phyloP scores from a whole-genome alignment of 2,329 filamentous ascomycete species.

The Chaetomium olivaceum region DNA sequence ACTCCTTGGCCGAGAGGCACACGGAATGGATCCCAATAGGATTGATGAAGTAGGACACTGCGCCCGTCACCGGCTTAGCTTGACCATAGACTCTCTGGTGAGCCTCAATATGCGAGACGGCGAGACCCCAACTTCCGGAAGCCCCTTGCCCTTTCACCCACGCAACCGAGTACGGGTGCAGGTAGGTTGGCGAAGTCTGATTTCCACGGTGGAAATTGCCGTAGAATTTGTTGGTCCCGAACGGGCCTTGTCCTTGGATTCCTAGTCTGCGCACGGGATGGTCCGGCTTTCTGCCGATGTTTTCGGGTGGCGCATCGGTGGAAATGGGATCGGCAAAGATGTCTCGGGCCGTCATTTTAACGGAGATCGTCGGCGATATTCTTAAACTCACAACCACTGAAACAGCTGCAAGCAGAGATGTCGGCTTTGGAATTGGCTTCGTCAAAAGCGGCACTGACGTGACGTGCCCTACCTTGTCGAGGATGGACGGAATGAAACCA shows the following conservation, averaged over 20 bases:
- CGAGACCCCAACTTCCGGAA: slow-evolving; percentile 72
- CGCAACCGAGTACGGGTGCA: slow-evolving; percentile 71
- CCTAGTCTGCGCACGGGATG: slow-evolving; percentile 61
- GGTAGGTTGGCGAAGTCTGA: slow-evolving; percentile 69
- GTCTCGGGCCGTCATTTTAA: slow-evolving; percentile 41
- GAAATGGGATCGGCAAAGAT: slow-evolving; percentile 60
- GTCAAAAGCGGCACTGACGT: slow-evolving; percentile 34
- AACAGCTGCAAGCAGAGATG: slow-evolving; percentile 37
- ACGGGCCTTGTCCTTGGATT: slow-evolving; percentile 49
- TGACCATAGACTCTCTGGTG: slow-evolving; percentile 68
- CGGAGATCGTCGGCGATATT: slow-evolving; percentile 26
- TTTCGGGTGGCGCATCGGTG: slow-evolving; percentile 51
- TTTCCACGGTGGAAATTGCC: slow-evolving; percentile 76
- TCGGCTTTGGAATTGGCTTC: slow-evolving; percentile 41
- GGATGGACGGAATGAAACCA: slow-evolving; percentile 39
- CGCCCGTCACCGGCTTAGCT: slow-evolving; percentile 54
- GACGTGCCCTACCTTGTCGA: slow-evolving; percentile 34
- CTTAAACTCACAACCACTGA: slow-evolving; percentile 8
- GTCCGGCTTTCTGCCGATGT: slow-evolving; percentile 51
- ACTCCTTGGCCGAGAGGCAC: slow-evolving; percentile 74
- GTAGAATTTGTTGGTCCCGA: slow-evolving; percentile 80
- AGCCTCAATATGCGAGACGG: slow-evolving; percentile 71
- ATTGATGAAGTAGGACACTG: slow-evolving; percentile 73
- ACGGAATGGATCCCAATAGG: slow-evolving; percentile 81
- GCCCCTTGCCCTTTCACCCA: slow-evolving; percentile 66